Base-by-base conservation (phyloP, 1,139 yeast genomes). In the Eremothecium sinecaudum region DNA sequence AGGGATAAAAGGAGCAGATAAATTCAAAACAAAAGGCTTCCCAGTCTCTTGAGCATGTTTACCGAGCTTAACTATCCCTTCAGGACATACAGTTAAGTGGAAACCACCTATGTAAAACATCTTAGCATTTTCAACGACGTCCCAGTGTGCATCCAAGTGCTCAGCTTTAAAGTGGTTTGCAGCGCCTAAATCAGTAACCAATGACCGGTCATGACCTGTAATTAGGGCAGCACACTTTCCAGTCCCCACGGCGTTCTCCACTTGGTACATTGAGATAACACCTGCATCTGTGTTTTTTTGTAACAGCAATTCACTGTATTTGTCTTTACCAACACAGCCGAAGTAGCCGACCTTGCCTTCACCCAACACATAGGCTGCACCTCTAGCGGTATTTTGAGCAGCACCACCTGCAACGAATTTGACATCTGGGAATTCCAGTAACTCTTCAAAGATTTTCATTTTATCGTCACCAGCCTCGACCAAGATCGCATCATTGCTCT, bases 191-290 rank as follows among this genome's bases (percentile, higher is more conserved):
- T 92, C 97, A 35, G 99, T 90, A 45, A 75, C 96, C 58, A 90
- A 69, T 20, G 97, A 90, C 64, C 99, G 78, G 73, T 86, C 69
- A 53, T 71, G 73, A 41, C 92, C 94, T 41, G 78, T 78, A 59
- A 90, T 81, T 57, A 92, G 71, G 45, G 95, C 98, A 42, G 97
- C 99, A 69, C 99, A 90, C 63, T 87, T 90, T 53, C 99, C 99
- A 40, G 99, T 92, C 47, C 87, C 83, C 47, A 73, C 62, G 36
- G 69, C 73, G 33, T 71, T 71, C 59, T 79, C 83, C 50, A 82
- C 75, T 71, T 80, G 82, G 70, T 92, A 90, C 51, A 75, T 71
- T 39, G 96, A 79, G 57, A 73, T 67, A 51, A 92, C 84, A 50
- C 97, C 98, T 49, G 93, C 95, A 44, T 74, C 66, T 41, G 71